These are phyloP conservation scores for Fragaria iinumae DNA, from an alignment of 306 rosid species.

Conservation along the genomic window DNA sequence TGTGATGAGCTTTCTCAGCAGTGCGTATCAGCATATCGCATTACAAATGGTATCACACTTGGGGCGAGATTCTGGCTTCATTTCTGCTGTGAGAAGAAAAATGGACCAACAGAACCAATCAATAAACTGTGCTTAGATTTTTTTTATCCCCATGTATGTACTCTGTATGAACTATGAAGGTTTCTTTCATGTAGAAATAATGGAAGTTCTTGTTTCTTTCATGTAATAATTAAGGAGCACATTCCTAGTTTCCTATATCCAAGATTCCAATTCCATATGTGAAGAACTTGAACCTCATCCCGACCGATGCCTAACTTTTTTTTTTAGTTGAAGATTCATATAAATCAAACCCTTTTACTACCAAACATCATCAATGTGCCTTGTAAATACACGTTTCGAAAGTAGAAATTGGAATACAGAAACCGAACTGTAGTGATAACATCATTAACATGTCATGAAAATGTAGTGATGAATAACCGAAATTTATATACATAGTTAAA, in stretches of 20 bases:
- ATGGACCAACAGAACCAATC: too few relatives aligned
- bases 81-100: background rate
- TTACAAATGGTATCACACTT: background rate
- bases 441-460: background rate
- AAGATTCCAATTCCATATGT: background rate
- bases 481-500: background rate
- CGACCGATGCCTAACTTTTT: too few relatives aligned
- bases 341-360: background rate
- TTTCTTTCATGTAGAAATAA: too few relatives aligned
- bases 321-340: background rate
- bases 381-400: background rate
- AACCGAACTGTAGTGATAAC: background rate
- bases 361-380: background rate
- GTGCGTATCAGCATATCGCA: background rate
- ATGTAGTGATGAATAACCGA: background rate
- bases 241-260: conserved; percentile 12
- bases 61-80: background rate
- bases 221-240: too few relatives aligned
- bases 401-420: background rate
- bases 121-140: too few relatives aligned
- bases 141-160: too few relatives aligned
- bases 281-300: background rate
- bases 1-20: background rate
- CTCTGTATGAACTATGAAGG: too few relatives aligned
- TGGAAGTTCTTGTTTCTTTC: background rate